Base-by-base conservation (phyloP, 371 early-diverging fungal species). In the Mucor lusitanicus region DNA sequence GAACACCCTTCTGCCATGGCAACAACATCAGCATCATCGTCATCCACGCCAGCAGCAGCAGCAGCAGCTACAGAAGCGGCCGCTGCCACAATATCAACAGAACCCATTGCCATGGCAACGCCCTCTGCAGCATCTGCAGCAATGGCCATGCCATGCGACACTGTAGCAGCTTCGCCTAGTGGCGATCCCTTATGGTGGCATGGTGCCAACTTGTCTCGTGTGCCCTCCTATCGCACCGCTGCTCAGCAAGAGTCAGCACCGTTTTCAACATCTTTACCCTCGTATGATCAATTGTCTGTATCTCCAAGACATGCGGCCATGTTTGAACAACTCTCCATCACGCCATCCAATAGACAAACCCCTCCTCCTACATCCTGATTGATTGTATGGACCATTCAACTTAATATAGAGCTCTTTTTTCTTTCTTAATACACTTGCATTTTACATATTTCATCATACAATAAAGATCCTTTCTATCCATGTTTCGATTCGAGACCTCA, bases 161-260 rank as follows among this genome's bases (percentile, higher is more conserved):
- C 54, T 21, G 19, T 23, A 17, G 21, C 23, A 27, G 48, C 59
- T 9, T 46, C 65, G 17, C 17, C 27, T 32, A 53, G 21, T 19
- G 59, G 33, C 6, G 50, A 56, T 8, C 30, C 68, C 1, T 17
- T 68, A 9, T 81, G 81, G 81, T 81, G 78, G 78, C 63, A 81
- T 37, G 81, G 81, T 1, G 63, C 71, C 61, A 72, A 81, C 39
- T 46, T 81, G 21, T 73, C 79, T 9, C 37, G 79, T 27, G 82
- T 81, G 0, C 82, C 82, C n/a, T 78, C 79, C 50, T 81, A 81
- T 53, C 56, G 67, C n/a, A 81, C 79, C 6, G 79, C 76, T 17
- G 74, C 74, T 19, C 74, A 74, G 50, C 74, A 75, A 48, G 75
- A 68, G n/a, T 72, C 70, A 30, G 75, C 66, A 1, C 44, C 69